Evolutionary conservation across 2,329 filamentous ascomycete species (phyloP).

Genomic region (Ascomycota sp.): DNA sequence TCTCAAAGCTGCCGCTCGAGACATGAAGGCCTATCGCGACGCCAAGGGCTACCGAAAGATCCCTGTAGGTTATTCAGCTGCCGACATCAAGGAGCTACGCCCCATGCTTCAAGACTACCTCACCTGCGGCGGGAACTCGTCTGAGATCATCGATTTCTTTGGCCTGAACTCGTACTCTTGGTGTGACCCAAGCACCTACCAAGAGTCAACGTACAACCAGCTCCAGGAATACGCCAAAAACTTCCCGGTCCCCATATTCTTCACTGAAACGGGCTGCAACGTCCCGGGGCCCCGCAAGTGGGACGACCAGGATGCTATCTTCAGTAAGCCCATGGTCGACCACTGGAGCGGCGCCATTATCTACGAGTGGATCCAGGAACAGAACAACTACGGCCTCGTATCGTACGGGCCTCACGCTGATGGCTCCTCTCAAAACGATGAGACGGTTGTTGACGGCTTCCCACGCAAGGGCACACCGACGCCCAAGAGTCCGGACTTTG

Average conservation of each 20-base stretch:
- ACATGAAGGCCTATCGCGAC: constrained; percentile 64
- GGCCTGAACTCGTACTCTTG: constrained; percentile 69
- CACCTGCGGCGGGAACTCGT: constrained; percentile 48
- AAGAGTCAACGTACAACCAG: constrained; percentile 42
- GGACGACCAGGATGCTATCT: constrained; percentile 53
- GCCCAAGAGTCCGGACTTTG: constrained; percentile 53
- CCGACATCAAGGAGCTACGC: constrained; percentile 50
- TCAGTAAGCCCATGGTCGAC: constrained; percentile 47
- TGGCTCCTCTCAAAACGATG: constrained; percentile 26
- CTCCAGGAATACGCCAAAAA: constrained; percentile 43
- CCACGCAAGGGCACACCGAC: constrained; percentile 50
- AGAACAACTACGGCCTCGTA: constrained; percentile 63
- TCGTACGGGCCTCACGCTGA: constrained; percentile 44
- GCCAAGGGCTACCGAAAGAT: constrained; percentile 57
- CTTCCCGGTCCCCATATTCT: constrained; percentile 70
- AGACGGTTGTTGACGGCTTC: constrained; percentile 39
- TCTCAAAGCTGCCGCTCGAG: constrained; percentile 59
- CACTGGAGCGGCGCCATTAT: constrained; percentile 58
- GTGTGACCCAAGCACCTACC: constrained; percentile 39
- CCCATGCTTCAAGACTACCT: constrained; percentile 48
- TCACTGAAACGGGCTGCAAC: constrained; percentile 77
- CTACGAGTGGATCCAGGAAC: constrained; percentile 77
- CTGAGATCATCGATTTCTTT: constrained; percentile 62
- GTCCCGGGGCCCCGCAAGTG: constrained; percentile 37
- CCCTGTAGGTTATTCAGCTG: constrained; percentile 69